These are phyloP conservation scores for Lentinula sp. DNA, from an alignment of 768 basidiomycete species.

Conservation along the genomic window DNA sequence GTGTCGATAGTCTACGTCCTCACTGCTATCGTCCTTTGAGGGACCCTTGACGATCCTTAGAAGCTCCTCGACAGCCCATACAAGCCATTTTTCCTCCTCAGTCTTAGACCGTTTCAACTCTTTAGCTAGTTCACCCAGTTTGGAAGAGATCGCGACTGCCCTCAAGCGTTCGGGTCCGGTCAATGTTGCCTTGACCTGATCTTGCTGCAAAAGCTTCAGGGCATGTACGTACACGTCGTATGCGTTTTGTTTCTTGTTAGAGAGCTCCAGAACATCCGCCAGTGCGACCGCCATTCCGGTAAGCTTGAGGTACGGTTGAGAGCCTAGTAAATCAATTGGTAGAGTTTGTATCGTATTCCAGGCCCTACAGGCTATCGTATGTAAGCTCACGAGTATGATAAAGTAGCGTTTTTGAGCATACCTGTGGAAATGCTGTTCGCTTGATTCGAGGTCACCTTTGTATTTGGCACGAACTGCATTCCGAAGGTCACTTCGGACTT, in stretches of 20 bases:
- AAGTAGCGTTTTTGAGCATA: constrained; percentile 21
- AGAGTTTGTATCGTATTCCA: constrained; percentile 47
- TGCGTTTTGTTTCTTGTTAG: constrained; percentile 27
- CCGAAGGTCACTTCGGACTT: constrained; percentile 58
- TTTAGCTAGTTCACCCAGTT: constrained; percentile 36
- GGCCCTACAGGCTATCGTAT: constrained; percentile 33
- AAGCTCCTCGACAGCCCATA: constrained; percentile 37
- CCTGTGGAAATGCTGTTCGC: constrained; percentile 49
- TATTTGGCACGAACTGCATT: constrained; percentile 58
- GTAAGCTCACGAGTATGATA: background rate
- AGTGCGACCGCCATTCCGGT: constrained; percentile 62
- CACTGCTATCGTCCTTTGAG: constrained; percentile 1
- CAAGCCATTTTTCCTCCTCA: constrained; percentile 38
- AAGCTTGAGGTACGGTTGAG: constrained; percentile 56
- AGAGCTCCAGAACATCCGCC: constrained; percentile 47
- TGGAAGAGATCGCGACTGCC: constrained; percentile 33
- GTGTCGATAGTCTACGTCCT: background rate
- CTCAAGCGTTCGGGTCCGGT: constrained; percentile 27
- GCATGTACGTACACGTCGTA: constrained; percentile 33
- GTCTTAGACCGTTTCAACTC: constrained; percentile 20
- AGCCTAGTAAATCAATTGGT: constrained; percentile 27
- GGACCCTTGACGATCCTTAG: constrained; percentile 24
- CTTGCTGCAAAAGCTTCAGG: constrained; percentile 24
- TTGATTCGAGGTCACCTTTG: constrained; percentile 45
- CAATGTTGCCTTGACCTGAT: constrained; percentile 10